Evolutionary conservation across 2,329 filamentous ascomycete genomes (phyloP), one percentile per base, ranked within the genome.

Genomic region (Neodidymelliopsis sp.): DNA sequence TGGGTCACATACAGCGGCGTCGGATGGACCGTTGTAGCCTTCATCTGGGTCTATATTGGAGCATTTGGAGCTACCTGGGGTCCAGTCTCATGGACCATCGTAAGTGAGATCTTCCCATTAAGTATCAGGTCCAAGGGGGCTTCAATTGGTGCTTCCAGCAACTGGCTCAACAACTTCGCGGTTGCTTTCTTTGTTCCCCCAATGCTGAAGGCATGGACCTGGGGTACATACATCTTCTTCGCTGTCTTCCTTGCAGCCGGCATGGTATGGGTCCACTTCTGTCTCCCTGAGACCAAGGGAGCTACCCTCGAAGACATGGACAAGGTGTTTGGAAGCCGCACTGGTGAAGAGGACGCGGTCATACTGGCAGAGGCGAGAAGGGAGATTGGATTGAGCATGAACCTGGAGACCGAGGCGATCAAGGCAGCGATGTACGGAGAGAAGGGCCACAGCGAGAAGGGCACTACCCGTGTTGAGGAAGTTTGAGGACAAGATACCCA

Each of bases 141-240:
- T 23, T 67, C 67, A 2, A 67, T 74, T 30, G 66, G 65, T 15
- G 69, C 70, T 2, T 72, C 69, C 4, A 63, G 60, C 7, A 75
- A 70, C 43, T 75, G 72, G 72, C 49, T 67, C 20, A 67, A 66
- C 39, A 74, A 75, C 47, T 75, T 76, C 41, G 68, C 69, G 22
- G 69, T 75, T 20, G 69, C 63, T 5, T 63, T 72, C 45, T 63
- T 62, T 41, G 66, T 66, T 16, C 69, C 69, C 6, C 57, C 62
- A 8, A 73, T 74, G 70, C 57, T 74, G 5, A 58, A 57, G 19
- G 44, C 52, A 9, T 67, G 70, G 62, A 58, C 59, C 2, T 74
- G 65, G 46, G 71, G 71, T 6, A 74, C 70, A 1, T 74, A 70
- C 41, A 72, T 74, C 28, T 73, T 74, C 63, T 74, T 74, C 49